Conservation (phyloP, 192 early-diverging fungal species). For the Kappamyces sp. region DNA sequence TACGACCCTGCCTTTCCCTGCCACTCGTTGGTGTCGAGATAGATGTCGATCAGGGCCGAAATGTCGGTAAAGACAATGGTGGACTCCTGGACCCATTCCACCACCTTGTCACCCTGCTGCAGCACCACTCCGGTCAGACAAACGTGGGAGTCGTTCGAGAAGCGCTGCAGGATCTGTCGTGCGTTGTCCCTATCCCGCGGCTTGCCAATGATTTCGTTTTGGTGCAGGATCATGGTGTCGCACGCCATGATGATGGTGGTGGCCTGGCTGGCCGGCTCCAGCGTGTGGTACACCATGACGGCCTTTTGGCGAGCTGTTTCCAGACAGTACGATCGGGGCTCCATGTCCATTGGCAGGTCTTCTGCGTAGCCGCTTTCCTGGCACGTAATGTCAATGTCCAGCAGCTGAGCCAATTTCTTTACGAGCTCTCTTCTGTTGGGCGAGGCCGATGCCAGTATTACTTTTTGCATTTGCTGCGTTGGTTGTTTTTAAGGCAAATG, state of each 20-base stretch:
- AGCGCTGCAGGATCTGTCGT: constrained; percentile 47
- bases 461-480: too few species aligned
- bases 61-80: constrained; percentile 61
- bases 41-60: constrained; percentile 59
- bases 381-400: too few species aligned
- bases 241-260: constrained; percentile 66
- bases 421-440: too few species aligned
- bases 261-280: constrained; percentile 21
- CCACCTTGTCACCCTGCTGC: constrained; percentile 26
- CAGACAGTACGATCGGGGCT: too few species aligned
- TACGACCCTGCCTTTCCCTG: constrained; percentile 62
- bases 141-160: constrained; percentile 55
- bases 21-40: constrained; percentile 50
- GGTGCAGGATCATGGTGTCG: constrained; percentile 72
- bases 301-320: too few species aligned
- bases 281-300: too few species aligned
- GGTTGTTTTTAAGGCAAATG: too few species aligned
- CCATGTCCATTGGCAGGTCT: too few species aligned
- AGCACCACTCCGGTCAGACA: constrained; percentile 70
- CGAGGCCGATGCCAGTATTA: too few species aligned
- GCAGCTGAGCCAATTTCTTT: too few species aligned
- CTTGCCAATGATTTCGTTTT: constrained; percentile 76
- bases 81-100: constrained; percentile 53
- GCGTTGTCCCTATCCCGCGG: constrained; percentile 59
- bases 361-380: too few species aligned